Base-by-base conservation (phyloP, 2,329 filamentous ascomycete genomes). In the Botrytis byssoidea region DNA sequence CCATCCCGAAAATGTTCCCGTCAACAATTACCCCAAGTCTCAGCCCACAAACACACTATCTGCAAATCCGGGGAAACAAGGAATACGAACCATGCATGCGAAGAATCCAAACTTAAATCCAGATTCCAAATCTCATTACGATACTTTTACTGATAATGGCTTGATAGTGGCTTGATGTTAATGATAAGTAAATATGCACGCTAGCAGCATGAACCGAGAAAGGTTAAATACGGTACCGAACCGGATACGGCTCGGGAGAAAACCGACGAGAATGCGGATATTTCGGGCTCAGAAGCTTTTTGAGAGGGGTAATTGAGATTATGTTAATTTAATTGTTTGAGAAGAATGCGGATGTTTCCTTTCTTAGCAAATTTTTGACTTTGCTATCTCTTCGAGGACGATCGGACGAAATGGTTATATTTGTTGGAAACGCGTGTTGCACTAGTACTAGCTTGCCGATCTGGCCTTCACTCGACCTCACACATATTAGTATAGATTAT, bases 41-140 rank as follows among this genome's bases (percentile, higher is more conserved):
- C n/a, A 55, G 48, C 48, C 65, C 65, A 40, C 65, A 55, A 40
- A 67, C 35, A 29, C 42, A 46, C 44, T 22, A 66, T n/a, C 14
- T 48, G 35, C 16, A 57, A 57, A 57, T 68, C 66, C n/a, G 48
- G 66, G 66, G 66, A 68, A 68, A 48, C n/a, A 68, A 68, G 48
- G 48, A 68, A 55, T 55, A n/a, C 46, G 40, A 44, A 55, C 35
- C 7, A 68, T 55, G 65, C 65, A 68, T n/a, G 46, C 46, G 9
- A 51, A 40, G 64, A 68, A 40, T 68, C n/a, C 48, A 68, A 68
- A 29, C 22, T 2, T 8, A 57, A 25, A 57, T 57, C 66, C 57
- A 68, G 48, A 68, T 68, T 57, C 35, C 66, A 68, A 22, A 57
- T 57, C 35, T 68, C 25, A 57, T 57, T 68, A 55, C 65, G 25